Evolutionary conservation across 805 yeast genomes (phyloP), one percentile per base, ranked within the genome.

Genomic region (Wickerhamomyces queroliae): DNA sequence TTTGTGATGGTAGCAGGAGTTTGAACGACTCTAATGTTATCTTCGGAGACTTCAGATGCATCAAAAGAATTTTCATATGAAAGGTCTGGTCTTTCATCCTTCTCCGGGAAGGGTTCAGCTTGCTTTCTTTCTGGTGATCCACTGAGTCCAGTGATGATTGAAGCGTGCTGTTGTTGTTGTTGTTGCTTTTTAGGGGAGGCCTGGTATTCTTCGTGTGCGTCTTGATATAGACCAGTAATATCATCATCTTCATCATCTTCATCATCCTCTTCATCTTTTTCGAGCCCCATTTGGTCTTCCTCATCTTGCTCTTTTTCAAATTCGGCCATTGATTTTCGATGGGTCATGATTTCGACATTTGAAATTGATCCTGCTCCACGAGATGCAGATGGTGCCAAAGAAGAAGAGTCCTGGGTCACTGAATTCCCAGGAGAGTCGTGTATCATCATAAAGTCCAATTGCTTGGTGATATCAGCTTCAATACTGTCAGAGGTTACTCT

Each of bases 271-370:
- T n/a, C n/a, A n/a, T n/a, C n/a, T n/a, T n/a, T n/a, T n/a, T n/a
- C n/a, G n/a, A n/a, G n/a, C n/a, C n/a, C n/a, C n/a, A n/a, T n/a
- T n/a, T n/a, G n/a, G n/a, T 54, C 60, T 5, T 41, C 47, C 6
- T 43, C 39, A 12, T 48, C 45, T 34, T 45, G 36, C 4, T 47
- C 52, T 9, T 36, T 20, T 20, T 40, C 41, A 34, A 49, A 52
- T 22, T 61, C 62, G 10, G 31, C 18, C 12, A 45, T 26, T 12
- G 61, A 56, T 29, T 48, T 57, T 41, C 53, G 50, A 38, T 62
- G 67, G 0, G 60, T 56, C 16, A 57, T 53, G 29, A 63, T 59
- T 25, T 61, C 59, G 27, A 65, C 56, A 12, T 61, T 53, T 32
- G 39, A 39, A 16, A 49, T 13, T 2, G 54, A 49, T 17, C 45